Base-by-base conservation (phyloP, 371 early-diverging fungal genomes). In the Circinella minor region DNA sequence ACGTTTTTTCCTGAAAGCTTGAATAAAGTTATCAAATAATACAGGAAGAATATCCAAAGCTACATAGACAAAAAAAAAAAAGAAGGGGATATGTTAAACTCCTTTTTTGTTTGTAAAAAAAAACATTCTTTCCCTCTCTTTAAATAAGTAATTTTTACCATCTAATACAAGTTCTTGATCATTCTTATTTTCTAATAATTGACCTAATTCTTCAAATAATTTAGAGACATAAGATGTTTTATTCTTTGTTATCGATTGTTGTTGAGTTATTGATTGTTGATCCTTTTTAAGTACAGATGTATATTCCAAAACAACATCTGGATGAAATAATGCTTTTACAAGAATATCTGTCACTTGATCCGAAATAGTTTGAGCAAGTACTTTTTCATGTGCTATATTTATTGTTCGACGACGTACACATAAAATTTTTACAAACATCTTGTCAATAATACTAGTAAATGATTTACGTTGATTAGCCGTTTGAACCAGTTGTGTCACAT, bases 271-370 rank as follows among this genome's bases (percentile, higher is more conserved):
- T 4, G 13, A 20, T 34, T n/a, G 51, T 10, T 47, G n/a, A 38
- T 49, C 20, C 49, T 79, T 78, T 55, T 75, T 79, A 15, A 81
- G 61, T 4, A 84, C 70, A 17, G 81, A 76, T 0, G 74, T 80
- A 55, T 77, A 84, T 64, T 84, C 84, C 20, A 81, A 62, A 20
- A 84, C 70, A 4, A 74, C 80, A 47, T 84, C 84, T 10, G 76
- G 61, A 43, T 84, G 84, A 61, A 80, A 84, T 9, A 84, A 59
- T 1, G 65, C 76, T 47, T 80, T 76, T 5, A 69, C 70, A 4
- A 80, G 54, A 17, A 80, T 73, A 38, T 74, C 57, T 0, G 76
- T 72, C 18, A 80, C 49, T 18, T 57, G 38, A 14, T 68, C 46
- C 27, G 76, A 43, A 9, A 68, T 38, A 49, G 36, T 20, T 39